phyloP scores from a whole-genome alignment of 1,139 yeast genomes.

The Hansenula lynferdii region DNA sequence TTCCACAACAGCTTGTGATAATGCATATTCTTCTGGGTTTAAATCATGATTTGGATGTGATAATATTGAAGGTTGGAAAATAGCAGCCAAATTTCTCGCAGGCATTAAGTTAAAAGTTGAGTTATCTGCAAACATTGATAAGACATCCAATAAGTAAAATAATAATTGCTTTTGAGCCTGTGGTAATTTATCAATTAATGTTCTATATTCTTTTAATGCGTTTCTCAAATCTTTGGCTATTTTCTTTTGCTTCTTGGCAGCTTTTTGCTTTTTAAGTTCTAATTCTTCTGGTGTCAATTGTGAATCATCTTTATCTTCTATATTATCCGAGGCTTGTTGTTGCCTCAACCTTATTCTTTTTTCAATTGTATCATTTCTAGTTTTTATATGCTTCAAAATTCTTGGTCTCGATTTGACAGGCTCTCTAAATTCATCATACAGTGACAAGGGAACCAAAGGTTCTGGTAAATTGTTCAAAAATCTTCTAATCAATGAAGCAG shows the following conservation, averaged over 20 bases:
- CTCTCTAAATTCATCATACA: slow-evolving; percentile 75
- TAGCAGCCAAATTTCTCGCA: slow-evolving; percentile 88
- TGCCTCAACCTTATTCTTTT: slow-evolving; percentile 21
- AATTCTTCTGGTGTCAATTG: slow-evolving; percentile 28
- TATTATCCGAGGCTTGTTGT: no score
- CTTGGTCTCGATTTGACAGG: slow-evolving; percentile 63
- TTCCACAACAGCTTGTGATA: slow-evolving; percentile 83
- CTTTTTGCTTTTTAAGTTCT: slow-evolving; percentile 29
- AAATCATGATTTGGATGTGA: slow-evolving; percentile 92
- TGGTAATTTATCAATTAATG: slow-evolving; percentile 63
- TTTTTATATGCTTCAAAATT: slow-evolving; percentile 58
- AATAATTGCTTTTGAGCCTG: slow-evolving; percentile 70
- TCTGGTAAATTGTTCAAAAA: slow-evolving; percentile 87
- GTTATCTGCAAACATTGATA: slow-evolving; percentile 81
- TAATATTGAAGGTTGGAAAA: slow-evolving; percentile 90
- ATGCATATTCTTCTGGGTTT: slow-evolving; percentile 86
- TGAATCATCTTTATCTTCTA: slow-evolving; percentile 14
- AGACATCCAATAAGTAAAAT: slow-evolving; percentile 82
- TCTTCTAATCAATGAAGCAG: slow-evolving; percentile 84
- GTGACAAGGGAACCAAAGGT: slow-evolving; percentile 77
- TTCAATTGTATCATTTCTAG: slow-evolving; percentile 31
- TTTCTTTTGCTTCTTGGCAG: slow-evolving; percentile 33
- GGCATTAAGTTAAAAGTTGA: slow-evolving; percentile 84
- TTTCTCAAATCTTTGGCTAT: slow-evolving; percentile 56
- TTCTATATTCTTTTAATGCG: slow-evolving; percentile 69